Evolutionary conservation across 345 rosid species (phyloP).

Genomic region (Eucalyptus grandis): DNA sequence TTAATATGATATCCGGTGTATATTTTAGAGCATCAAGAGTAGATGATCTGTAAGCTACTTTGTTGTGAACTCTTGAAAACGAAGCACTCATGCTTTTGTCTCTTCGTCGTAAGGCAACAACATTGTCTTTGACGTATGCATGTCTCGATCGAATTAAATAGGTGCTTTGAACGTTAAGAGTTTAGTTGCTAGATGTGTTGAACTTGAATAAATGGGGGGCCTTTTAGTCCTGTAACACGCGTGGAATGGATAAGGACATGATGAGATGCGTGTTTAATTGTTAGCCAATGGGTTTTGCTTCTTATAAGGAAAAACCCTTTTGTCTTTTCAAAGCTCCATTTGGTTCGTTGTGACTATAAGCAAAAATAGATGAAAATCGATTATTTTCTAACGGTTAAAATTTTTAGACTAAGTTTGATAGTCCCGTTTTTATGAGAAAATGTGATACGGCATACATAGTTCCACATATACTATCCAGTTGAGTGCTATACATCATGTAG

Average conservation of each 20-base stretch:
- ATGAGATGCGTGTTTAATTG: not conserved
- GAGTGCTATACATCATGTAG: not conserved
- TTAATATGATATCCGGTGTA: not conserved
- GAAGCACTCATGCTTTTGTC: constrained; percentile 18
- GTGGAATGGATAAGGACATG: not conserved
- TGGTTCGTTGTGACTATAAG: not conserved
- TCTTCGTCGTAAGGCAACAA: constrained; percentile 18
- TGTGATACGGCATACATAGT: not conserved
- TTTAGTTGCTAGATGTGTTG: not conserved
- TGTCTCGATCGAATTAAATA: constrained; percentile 9
- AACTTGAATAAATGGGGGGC: not conserved
- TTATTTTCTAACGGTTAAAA: not conserved
- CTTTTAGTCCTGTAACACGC: not conserved
- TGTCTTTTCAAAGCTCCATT: not conserved
- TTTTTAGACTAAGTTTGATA: not conserved
- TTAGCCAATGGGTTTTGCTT: not conserved
- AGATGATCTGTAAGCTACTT: not conserved
- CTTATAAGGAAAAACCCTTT: not conserved
- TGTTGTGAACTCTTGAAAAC: constrained; percentile 5
- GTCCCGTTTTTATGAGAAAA: not conserved
- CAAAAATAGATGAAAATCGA: not conserved
- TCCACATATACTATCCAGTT: not conserved
- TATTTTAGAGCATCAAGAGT: not conserved
- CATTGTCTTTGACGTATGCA: constrained; percentile 12
- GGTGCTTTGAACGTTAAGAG: constrained; percentile 19